A percentile compares a stretch with the other conserved stretches of the same genome.
These are phyloP conservation scores for Torulaspora maleeae DNA, from an alignment of 805 yeast genomes.

Conservation along the genomic window DNA sequence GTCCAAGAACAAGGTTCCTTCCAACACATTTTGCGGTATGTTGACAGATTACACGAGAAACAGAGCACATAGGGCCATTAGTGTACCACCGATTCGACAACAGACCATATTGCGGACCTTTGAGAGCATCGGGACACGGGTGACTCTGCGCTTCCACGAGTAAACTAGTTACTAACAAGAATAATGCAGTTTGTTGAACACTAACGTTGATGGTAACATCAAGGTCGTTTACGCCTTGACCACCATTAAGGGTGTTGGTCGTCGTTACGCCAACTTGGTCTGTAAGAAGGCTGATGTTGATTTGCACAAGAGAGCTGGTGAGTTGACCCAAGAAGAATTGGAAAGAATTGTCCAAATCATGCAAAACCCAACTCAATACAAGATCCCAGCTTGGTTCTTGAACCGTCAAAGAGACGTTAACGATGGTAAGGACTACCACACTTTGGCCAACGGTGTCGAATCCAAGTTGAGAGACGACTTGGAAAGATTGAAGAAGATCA, in stretches of 20 bases:
- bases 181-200: constrained; percentile 85
- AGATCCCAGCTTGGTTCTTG: constrained; percentile 99
- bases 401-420: constrained; percentile 98
- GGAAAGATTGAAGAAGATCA: constrained; percentile 99
- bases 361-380: constrained; percentile 99
- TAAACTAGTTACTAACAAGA: constrained; percentile 35
- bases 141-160: neutral
- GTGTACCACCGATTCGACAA: too few species aligned
- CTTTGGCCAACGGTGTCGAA: constrained; percentile 97
- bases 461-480: constrained; percentile 99
- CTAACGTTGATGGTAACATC: constrained; percentile 99
- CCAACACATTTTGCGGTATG: constrained; percentile 99
- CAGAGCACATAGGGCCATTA: neutral
- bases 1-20: constrained; percentile 98
- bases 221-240: constrained; percentile 99
- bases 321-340: constrained; percentile 99
- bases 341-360: constrained; percentile 99
- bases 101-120: too few species aligned
- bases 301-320: constrained; percentile 99
- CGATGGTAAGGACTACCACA: constrained; percentile 99
- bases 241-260: constrained; percentile 99
- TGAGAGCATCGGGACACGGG: neutral
- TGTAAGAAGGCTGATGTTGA: constrained; percentile 99
- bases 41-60: constrained; percentile 23
- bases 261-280: constrained; percentile 99